Percentiles rank a stretch among this genome's conserved stretches.
Evolutionary conservation across 2,329 filamentous ascomycete species (phyloP).

Genomic region (Stemphylium beticola): DNA sequence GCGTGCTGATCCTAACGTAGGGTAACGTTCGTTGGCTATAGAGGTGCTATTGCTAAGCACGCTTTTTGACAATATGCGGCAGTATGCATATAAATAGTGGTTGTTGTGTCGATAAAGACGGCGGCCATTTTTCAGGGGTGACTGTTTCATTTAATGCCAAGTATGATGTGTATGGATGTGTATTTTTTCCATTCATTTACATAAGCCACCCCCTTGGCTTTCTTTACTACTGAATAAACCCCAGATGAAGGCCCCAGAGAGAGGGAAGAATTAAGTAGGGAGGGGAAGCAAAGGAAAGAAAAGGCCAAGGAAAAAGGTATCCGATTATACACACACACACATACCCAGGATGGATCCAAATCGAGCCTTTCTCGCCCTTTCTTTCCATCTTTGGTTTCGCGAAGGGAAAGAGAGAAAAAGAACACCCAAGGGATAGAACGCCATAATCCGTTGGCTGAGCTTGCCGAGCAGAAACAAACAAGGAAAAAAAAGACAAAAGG

Average conservation of each 20-base stretch:
- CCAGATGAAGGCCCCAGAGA: background rate
- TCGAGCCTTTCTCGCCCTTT: background rate
- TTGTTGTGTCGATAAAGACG: too few species aligned
- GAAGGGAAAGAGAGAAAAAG: background rate
- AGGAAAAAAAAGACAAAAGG: constrained; percentile 2
- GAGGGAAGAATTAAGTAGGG: background rate
- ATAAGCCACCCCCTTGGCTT: background rate
- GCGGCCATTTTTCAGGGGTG: too few species aligned
- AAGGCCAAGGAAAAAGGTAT: background rate
- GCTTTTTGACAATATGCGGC: too few species aligned
- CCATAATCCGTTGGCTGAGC: constrained; percentile 1
- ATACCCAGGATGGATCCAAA: background rate
- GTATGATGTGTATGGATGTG: background rate
- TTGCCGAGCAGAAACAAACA: constrained; percentile 5
- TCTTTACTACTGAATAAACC: background rate
- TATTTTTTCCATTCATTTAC: background rate
- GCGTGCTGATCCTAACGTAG: too few species aligned
- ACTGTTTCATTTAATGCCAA: too few species aligned
- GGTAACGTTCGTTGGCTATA: too few species aligned
- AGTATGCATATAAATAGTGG: too few species aligned
- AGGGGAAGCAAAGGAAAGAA: background rate
- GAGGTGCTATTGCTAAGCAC: too few species aligned
- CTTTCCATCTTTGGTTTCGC: background rate
- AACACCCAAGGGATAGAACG: background rate
- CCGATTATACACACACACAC: too few species aligned